These are phyloP conservation scores for Zygotorulaspora danielsina DNA, from an alignment of 805 yeast genomes.

Conservation along the genomic window DNA sequence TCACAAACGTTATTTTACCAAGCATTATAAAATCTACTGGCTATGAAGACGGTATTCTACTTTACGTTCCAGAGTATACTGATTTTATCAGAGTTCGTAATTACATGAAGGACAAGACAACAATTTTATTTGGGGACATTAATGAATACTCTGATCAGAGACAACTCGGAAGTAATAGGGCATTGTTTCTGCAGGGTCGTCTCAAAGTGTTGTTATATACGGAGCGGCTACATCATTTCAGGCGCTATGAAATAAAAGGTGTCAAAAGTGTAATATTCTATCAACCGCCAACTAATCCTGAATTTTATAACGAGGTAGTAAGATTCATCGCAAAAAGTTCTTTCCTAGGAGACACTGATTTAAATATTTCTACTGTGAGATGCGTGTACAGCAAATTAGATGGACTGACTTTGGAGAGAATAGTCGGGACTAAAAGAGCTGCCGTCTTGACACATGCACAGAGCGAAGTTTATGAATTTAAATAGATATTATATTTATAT, in stretches of 20 bases:
- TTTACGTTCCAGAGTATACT: conserved; percentile 80
- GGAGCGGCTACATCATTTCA: conserved; percentile 88
- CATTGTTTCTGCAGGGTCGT: conserved; percentile 59
- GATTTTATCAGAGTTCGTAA: conserved; percentile 80
- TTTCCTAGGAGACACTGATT: conserved; percentile 48
- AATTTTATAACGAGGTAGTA: conserved; percentile 73
- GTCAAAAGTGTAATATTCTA: conserved; percentile 79
- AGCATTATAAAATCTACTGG: conserved; percentile 56
- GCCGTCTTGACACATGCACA: conserved; percentile 64
- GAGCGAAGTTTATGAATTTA: conserved; percentile 73
- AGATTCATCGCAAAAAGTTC: conserved; percentile 60
- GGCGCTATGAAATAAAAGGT: conserved; percentile 80
- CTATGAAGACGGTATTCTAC: conserved; percentile 67
- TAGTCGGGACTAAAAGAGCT: conserved; percentile 75
- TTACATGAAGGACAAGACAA: conserved; percentile 52
- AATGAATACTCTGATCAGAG: conserved; percentile 79
- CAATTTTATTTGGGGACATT: conserved; percentile 60
- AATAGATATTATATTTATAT: conserved; percentile 34
- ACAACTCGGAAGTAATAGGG: conserved; percentile 66
- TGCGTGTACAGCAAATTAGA: conserved; percentile 76
- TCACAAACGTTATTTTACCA: conserved; percentile 70
- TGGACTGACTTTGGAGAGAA: conserved; percentile 67
- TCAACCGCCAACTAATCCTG: conserved; percentile 79
- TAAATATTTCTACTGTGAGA: conserved; percentile 54
- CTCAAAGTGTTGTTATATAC: conserved; percentile 77